A percentile compares a stretch with the other conserved stretches of the same genome.
Evolutionary conservation across 2,329 filamentous ascomycete genomes (phyloP).

Genomic region (Ophiostoma sp.): DNA sequence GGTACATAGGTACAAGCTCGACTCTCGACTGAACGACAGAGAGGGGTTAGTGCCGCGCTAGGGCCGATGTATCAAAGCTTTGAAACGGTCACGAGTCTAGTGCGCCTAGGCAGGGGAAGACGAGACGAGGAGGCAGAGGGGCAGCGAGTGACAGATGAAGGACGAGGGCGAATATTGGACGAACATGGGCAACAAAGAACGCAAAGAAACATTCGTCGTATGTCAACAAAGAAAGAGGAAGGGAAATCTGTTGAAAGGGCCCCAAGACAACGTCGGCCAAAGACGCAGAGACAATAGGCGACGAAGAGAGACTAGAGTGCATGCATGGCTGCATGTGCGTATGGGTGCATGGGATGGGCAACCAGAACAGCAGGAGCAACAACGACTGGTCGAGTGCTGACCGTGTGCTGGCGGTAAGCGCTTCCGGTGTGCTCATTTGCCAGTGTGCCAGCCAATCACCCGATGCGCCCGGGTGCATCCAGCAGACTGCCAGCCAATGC

Average conservation of each 20-base stretch:
- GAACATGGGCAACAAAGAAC: no score
- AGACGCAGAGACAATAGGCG: not conserved
- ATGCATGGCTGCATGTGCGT: not conserved
- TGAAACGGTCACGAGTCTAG: slow-evolving; percentile 13
- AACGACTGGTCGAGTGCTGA: slow-evolving; percentile 7
- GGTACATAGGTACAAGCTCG: not conserved
- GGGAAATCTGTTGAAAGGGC: not conserved
- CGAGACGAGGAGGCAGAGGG: not conserved
- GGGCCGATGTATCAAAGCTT: slow-evolving; percentile 7
- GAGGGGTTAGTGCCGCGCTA: slow-evolving; percentile 2
- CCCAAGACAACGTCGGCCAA: not conserved
- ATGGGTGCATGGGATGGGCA: not conserved
- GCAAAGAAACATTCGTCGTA: no score
- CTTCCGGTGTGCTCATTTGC: slow-evolving; percentile 10
- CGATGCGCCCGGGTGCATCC: not conserved
- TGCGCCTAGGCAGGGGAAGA: slow-evolving; percentile 9
- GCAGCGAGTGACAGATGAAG: not conserved
- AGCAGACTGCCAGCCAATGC: not conserved
- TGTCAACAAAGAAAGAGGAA: not conserved
- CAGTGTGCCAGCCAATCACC: not conserved
- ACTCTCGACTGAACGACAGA: no score
- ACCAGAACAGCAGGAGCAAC: not conserved
- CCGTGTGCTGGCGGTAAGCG: slow-evolving; percentile 7
- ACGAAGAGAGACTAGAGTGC: not conserved
- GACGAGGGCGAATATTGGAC: not conserved